phyloP scores from a whole-genome alignment of 1,139 yeast genomes.

The Candida labiduridarum region DNA sequence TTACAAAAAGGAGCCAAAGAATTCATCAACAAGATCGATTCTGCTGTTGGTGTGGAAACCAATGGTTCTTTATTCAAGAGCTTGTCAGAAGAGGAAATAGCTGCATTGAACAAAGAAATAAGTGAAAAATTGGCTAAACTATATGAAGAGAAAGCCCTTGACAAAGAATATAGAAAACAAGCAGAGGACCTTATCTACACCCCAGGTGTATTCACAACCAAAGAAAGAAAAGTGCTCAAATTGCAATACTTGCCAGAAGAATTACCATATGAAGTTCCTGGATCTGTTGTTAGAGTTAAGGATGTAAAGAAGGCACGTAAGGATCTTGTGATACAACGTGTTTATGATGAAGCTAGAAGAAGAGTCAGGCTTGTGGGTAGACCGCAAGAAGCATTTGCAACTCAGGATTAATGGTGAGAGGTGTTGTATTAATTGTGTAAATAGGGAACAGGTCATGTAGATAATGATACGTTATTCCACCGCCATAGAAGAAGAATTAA shows the following conservation, averaged over 20 bases:
- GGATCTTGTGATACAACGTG: constrained; percentile 33
- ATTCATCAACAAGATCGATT: constrained; percentile 4
- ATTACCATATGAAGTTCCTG: constrained; percentile 38
- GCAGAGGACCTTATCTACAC: constrained; percentile 32
- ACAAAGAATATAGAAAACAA: constrained; percentile 26
- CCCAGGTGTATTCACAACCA: constrained; percentile 35
- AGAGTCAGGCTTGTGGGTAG: constrained; percentile 35
- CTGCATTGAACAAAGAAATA: constrained; percentile 22
- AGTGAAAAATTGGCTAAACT: constrained; percentile 21
- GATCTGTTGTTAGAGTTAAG: constrained; percentile 32
- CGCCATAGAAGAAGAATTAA: no score
- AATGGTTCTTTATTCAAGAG: constrained; percentile 32
- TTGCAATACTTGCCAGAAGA: constrained; percentile 34
- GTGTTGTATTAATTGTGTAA: not conserved
- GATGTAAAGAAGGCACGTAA: constrained; percentile 37
- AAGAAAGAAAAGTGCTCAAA: constrained; percentile 27
- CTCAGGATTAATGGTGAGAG: not conserved
- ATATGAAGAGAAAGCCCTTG: constrained; percentile 26
- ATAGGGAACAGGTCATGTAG: constrained; percentile 1
- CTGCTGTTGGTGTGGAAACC: constrained; percentile 24
- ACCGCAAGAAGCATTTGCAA: constrained; percentile 34
- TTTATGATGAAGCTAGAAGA: constrained; percentile 34
- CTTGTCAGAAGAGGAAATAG: constrained; percentile 22
- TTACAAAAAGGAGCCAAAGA: constrained; percentile 19
- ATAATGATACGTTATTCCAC: not conserved